Evolutionary conservation across 164 flowering plant genomes (phyloP), one percentile per base, ranked within the genome.

Genomic region (Vitis cinerea): DNA sequence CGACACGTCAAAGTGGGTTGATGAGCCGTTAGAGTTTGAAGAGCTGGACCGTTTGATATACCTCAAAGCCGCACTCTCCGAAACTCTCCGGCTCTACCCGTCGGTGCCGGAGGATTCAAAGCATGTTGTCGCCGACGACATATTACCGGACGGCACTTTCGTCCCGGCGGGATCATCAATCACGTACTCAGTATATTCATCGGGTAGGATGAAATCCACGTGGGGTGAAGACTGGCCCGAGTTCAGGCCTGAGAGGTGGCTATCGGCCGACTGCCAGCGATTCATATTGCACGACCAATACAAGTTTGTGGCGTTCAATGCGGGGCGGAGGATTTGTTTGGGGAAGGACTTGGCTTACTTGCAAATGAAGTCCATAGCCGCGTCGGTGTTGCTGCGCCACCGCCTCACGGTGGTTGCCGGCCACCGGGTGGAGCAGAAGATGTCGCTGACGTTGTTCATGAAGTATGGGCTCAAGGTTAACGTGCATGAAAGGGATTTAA

Each of bases 391-490:
- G 72, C 80, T 94, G 53, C 84, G 92, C 51, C 97, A 94, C 86
- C 84, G 84, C 49, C 87, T 92, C 19, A 65, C 86, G 7, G 65
- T 86, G 72, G 93, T 63, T 23, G 53, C 85, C 0, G 99, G 90
- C 0, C 97, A 91, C 68, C 76, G 69, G 27, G 97, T 94, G 74
- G 95, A 87, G 83, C 99, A 91, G 73, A 92, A 92, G 80, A 92
- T 92, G 95, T 92, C 99, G 1, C 50, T 92, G 58, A 94, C 98
- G 0, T 54, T 94, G 77, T 94, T 92, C 84, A 92, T 94, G 98
- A 92, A 91, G 76, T 65, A 89, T 55, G 99, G 99, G 67, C 88
- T 94, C 6, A 84, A 71, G 70, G 95, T 92, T 2, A 64, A 87
- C 59, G 81, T 94, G 59, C 88, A 83, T 12, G 67, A 59, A 0